Evolutionary conservation across 768 basidiomycete genomes (phyloP).

Genomic region (Agrocybe praecox): DNA sequence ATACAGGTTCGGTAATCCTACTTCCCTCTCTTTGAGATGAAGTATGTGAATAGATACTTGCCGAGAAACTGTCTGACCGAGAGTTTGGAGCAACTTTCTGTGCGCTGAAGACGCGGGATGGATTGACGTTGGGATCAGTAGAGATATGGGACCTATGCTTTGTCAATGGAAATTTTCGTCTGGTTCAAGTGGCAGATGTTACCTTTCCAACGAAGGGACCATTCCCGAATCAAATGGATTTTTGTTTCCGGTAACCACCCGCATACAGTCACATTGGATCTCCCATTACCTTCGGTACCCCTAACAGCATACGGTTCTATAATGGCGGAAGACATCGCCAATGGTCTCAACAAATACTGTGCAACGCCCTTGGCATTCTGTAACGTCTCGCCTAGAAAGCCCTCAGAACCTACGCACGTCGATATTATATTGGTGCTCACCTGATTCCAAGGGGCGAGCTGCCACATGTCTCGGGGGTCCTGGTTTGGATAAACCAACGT

Average conservation of each 20-base stretch:
- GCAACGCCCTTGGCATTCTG: conserved; percentile 5
- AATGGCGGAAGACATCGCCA: background rate
- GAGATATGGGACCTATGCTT: conserved; percentile 47
- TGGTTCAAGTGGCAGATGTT: background rate
- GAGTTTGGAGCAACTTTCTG: conserved; percentile 25
- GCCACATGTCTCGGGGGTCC: background rate
- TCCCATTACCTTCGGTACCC: background rate
- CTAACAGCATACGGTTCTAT: conserved; percentile 17
- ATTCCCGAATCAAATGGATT: conserved; percentile 8
- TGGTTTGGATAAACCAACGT: conserved; percentile 1
- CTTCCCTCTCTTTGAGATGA: conserved; percentile 35
- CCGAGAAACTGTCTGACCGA: conserved; percentile 23
- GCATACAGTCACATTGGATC: conserved; percentile 19
- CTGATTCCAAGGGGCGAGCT: background rate
- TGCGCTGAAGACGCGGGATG: conserved; percentile 24
- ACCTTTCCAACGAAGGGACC: conserved; percentile 19
- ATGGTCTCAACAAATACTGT: conserved; percentile 16
- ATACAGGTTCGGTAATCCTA: conserved; percentile 50
- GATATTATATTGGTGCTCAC: background rate
- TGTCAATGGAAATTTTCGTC: background rate
- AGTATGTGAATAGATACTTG: conserved; percentile 50
- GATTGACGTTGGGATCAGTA: conserved; percentile 43
- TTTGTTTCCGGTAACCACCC: conserved; percentile 17
- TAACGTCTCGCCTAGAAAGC: background rate
- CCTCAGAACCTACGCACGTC: background rate